Evolutionary conservation across 805 yeast species (phyloP).

Genomic region (Debaryomyces hansenii): DNA sequence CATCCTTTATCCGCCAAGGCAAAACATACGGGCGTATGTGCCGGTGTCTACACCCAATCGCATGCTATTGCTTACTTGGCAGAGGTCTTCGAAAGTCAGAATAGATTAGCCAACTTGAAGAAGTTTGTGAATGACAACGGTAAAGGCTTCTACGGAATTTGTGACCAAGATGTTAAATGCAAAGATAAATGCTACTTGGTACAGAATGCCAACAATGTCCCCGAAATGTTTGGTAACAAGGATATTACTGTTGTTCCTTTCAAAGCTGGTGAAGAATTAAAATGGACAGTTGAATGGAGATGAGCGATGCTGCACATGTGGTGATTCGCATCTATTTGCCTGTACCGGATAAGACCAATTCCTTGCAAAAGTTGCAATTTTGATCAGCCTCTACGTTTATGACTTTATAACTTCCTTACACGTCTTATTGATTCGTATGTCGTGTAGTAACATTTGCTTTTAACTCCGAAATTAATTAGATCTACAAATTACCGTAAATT

Average conservation of each 20-base stretch:
- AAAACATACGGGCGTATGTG: conserved; percentile 81
- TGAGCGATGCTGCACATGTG: not conserved
- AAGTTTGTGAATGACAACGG: conserved; percentile 80
- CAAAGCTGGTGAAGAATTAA: conserved; percentile 72
- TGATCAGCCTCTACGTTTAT: too few species aligned
- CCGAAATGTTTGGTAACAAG: conserved; percentile 52
- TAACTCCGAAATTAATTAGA: too few species aligned
- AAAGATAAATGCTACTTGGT: conserved; percentile 56
- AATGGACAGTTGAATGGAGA: conserved; percentile 78
- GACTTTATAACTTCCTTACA: too few species aligned
- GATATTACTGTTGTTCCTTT: conserved; percentile 70
- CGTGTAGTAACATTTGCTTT: too few species aligned
- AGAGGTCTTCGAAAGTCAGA: conserved; percentile 71
- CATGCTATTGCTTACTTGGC: conserved; percentile 82
- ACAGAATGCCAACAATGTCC: conserved; percentile 54
- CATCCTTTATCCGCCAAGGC: conserved; percentile 83
- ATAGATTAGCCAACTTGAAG: conserved; percentile 63
- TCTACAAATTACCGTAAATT: too few species aligned
- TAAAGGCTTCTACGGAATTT: conserved; percentile 63
- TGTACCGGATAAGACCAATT: too few species aligned
- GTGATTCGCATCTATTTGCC: not conserved
- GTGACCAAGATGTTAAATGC: conserved; percentile 36
- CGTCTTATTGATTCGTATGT: too few species aligned
- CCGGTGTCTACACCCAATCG: conserved; percentile 96
- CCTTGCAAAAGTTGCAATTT: too few species aligned